Base-by-base conservation (phyloP, 148 eudicot genomes). In the Heliamphora exappendiculata region DNA sequence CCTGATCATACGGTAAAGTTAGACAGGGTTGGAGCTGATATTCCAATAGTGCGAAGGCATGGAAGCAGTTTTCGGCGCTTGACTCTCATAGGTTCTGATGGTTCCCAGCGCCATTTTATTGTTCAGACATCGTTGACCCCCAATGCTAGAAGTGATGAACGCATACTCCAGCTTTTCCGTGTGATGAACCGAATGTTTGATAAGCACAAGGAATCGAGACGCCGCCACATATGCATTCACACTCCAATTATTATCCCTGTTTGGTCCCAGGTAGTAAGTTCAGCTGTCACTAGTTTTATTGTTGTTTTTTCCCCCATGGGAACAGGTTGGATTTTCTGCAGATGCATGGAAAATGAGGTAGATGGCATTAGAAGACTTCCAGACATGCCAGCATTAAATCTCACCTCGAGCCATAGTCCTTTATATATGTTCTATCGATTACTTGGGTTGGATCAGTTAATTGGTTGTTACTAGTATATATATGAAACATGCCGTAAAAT, bases 1-100 rank as follows among this genome's bases (percentile, higher is more conserved):
- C 90, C 99, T 70, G 99, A 95, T 85, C 99, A 95, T 91, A 93
- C 99, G 4, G 87, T 95, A 20, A 95, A 95, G 90, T 78, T 95
- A 63, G 99, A 95, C 81, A 86, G 99, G 78, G 92, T 93, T 78
- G 99, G 97, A 76, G 93, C 99, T 37, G 99, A 95, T 80, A 87
- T 95, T 81, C 94, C 97, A 29, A 95, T 95, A 75, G 98, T 95
- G 64, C 81, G 99, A 75, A 95, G 99, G 80, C 97, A 92, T 85
- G 99, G 99, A 49, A 95, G 97, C 86, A 95, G 97, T 81, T 92
- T 88, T 84, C 90, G 99, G 33, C 90, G 99, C 33, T 85, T 95
- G 89, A 95, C 99, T 39, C 87, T 95, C 10, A 95, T 95, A 19
- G 99, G 99, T 20, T 95, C 99, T 65, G 99, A 95, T 77, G 99